phyloP scores from a whole-genome alignment of 1,284 basidiomycete species.

The Garcileccinum viscosum region DNA sequence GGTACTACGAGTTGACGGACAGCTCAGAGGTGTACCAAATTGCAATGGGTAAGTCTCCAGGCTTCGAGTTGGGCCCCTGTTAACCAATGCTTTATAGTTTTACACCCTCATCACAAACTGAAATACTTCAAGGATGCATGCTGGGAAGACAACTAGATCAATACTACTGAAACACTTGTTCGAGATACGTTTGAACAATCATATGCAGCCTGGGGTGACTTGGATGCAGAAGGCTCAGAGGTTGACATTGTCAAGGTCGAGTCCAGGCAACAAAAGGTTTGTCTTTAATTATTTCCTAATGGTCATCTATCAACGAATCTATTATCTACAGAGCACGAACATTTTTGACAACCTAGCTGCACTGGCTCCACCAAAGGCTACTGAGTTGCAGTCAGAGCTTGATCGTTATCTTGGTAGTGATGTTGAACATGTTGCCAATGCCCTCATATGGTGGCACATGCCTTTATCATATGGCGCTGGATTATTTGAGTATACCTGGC shows the following conservation, averaged over 20 bases:
- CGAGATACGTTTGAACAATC: too few relatives aligned
- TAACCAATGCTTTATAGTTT: neutral
- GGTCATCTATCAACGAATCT: too few relatives aligned
- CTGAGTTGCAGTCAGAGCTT: neutral
- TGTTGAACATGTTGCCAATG: neutral
- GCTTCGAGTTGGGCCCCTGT: neutral
- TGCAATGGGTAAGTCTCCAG: neutral
- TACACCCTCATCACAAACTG: neutral
- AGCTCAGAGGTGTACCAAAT: neutral
- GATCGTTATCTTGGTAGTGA: neutral
- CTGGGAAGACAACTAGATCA: neutral
- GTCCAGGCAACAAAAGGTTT: too few relatives aligned
- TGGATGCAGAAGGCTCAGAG: too few relatives aligned
- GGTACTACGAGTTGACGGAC: slow-evolving; percentile 1
- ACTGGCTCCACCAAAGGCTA: neutral
- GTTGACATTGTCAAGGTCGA: too few relatives aligned
- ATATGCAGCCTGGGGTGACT: too few relatives aligned
- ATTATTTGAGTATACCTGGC: neutral
- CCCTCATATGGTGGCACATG: neutral
- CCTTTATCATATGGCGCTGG: neutral
- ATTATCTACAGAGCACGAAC: neutral
- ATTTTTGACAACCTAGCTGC: neutral
- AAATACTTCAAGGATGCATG: neutral
- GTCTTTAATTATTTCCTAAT: too few relatives aligned
- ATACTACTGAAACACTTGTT: neutral